A percentile compares a stretch with the other conserved stretches of the same genome.
Evolutionary conservation across 75 land plant species (phyloP).

Genomic region (Isoetes taiwanensis): DNA sequence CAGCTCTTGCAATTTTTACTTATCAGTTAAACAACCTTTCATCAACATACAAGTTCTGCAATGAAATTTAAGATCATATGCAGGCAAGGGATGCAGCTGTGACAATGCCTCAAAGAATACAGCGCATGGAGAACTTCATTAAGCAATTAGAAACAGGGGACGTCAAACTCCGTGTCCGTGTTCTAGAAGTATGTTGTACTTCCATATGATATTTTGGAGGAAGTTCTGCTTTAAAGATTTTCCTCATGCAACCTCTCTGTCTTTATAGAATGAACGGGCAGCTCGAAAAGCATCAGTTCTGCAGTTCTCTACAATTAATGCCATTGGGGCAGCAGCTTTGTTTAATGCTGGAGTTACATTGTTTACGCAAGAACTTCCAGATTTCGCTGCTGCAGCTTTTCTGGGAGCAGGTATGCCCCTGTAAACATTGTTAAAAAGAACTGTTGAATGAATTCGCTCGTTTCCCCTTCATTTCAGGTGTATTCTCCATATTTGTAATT

Average conservation of each 20-base stretch:
- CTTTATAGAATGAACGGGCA: constrained; percentile 86
- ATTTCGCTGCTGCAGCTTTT: constrained; percentile 56
- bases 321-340: constrained; percentile 57
- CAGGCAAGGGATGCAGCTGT: constrained; percentile 79
- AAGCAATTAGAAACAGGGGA: constrained; percentile 85
- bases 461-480: constrained; percentile 35
- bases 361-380: constrained; percentile 44
- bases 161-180: constrained; percentile 80
- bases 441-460: background rate
- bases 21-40: too few relatives aligned
- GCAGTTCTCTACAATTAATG: constrained; percentile 76
- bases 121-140: constrained; percentile 69
- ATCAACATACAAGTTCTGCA: too few relatives aligned
- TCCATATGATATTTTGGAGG: too few relatives aligned
- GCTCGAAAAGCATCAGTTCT: constrained; percentile 72
- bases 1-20: too few relatives aligned
- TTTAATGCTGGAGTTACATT: constrained; percentile 65
- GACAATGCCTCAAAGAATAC: constrained; percentile 84
- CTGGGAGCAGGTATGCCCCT: constrained; percentile 60
- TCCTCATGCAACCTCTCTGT: too few relatives aligned
- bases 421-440: background rate
- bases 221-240: too few relatives aligned
- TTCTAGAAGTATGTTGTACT: constrained; percentile 54
- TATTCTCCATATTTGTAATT: constrained; percentile 39
- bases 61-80: too few relatives aligned